phyloP scores from a whole-genome alignment of 208 protist genomes.

The Leishmania aethiopica region DNA sequence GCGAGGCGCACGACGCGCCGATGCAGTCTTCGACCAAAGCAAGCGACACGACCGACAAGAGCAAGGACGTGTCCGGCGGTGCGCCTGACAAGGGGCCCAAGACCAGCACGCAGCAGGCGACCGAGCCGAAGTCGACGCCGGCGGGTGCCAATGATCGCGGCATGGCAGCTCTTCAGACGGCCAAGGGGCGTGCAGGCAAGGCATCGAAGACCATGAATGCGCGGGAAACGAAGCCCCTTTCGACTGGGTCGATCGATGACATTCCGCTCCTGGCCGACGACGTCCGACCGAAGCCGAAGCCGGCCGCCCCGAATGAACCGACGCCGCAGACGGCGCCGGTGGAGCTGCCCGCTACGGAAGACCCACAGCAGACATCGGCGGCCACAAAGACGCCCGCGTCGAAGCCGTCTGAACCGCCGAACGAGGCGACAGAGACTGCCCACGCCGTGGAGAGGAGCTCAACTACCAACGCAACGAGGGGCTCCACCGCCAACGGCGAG shows the following conservation, averaged over 20 bases:
- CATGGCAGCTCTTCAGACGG: neutral
- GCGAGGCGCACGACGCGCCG: neutral
- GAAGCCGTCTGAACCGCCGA: conserved; percentile 3
- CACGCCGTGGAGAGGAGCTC: neutral
- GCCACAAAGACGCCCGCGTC: neutral
- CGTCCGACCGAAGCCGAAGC: conserved; percentile 16
- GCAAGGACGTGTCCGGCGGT: neutral
- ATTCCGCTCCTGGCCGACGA: conserved; percentile 33
- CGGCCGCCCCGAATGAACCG: neutral
- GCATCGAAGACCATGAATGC: neutral
- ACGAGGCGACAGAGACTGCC: neutral
- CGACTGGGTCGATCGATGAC: conserved; percentile 18
- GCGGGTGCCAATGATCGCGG: neutral
- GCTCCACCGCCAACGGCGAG: neutral
- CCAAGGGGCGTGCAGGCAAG: conserved; percentile 1
- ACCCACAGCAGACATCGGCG: neutral
- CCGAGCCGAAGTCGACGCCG: neutral
- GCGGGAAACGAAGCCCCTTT: neutral
- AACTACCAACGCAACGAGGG: too few species aligned
- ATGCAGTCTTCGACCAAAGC: neutral
- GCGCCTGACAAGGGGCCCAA: neutral
- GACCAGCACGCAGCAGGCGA: neutral
- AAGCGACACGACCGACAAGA: neutral
- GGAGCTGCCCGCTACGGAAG: neutral
- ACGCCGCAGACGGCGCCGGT: neutral